These are phyloP conservation scores for Phytophthora idaei DNA, from an alignment of 352 stramenopile genomes.

Conservation along the genomic window DNA sequence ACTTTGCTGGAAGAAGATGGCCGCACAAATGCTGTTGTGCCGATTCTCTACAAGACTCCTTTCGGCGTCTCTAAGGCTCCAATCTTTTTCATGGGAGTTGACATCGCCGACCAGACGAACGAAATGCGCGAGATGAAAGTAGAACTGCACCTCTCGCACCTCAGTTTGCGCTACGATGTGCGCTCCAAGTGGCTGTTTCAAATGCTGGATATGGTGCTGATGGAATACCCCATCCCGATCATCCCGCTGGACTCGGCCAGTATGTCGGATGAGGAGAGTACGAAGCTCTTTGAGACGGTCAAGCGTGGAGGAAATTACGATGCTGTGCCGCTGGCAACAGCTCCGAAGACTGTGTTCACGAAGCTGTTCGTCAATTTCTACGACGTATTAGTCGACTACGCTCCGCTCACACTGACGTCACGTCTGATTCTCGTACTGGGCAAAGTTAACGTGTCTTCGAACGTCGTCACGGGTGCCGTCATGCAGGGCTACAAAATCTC, in stretches of 20 bases:
- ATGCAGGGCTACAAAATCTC: conserved; percentile 90
- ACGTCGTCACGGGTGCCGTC: conserved; percentile 83
- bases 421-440: conserved; percentile 80
- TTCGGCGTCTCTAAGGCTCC: conserved; percentile 77
- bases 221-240: conserved; percentile 84
- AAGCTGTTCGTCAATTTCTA: conserved; percentile 90
- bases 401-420: conserved; percentile 61
- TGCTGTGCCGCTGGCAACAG: conserved; percentile 65
- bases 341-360: conserved; percentile 85
- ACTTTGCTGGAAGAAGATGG: conserved; percentile 78
- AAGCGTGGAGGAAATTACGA: conserved; percentile 44
- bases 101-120: conserved; percentile 83
- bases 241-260: conserved; percentile 82
- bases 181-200: conserved; percentile 83
- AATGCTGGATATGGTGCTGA: conserved; percentile 74
- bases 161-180: conserved; percentile 84
- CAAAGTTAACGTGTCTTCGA: conserved; percentile 80
- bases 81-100: conserved; percentile 80
- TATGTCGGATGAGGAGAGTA: conserved; percentile 61
- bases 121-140: conserved; percentile 91
- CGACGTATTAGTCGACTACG: conserved; percentile 82
- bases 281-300: conserved; percentile 46
- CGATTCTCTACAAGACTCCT: conserved; percentile 84
- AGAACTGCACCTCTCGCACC: conserved; percentile 84
- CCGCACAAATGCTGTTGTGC: conserved; percentile 43